These are phyloP conservation scores for Colletotrichum nymphaeae DNA, from an alignment of 2,329 filamentous ascomycete species.

Conservation along the genomic window DNA sequence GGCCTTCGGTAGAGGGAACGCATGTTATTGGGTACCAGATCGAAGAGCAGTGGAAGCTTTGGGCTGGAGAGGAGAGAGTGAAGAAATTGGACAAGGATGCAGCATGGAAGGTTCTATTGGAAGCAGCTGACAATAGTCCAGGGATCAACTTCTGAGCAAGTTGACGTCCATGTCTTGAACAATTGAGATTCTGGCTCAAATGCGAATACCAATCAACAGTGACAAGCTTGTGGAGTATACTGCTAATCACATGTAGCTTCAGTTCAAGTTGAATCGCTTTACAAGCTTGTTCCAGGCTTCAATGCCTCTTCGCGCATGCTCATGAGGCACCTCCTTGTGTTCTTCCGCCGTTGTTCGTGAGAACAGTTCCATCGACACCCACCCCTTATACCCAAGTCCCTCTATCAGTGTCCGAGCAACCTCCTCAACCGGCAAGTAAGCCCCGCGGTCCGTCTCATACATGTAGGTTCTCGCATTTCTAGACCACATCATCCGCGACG, in stretches of 20 bases:
- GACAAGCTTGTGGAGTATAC: not conserved
- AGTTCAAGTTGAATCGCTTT: not conserved
- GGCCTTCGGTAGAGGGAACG: slow-evolving; percentile 52
- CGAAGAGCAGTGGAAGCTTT: slow-evolving; percentile 51
- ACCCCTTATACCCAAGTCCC: not conserved
- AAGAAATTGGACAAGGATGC: slow-evolving; percentile 41
- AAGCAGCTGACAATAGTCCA: slow-evolving; percentile 44
- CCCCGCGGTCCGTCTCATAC: slow-evolving; percentile 64
- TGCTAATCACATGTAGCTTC: not conserved
- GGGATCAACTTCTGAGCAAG: slow-evolving; percentile 45
- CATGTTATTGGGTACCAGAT: slow-evolving; percentile 55
- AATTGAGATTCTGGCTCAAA: too few relatives aligned
- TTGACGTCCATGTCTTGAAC: not conserved
- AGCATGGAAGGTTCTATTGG: slow-evolving; percentile 46
- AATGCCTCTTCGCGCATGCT: slow-evolving; percentile 63
- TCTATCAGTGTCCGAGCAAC: slow-evolving; percentile 44
- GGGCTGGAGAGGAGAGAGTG: slow-evolving; percentile 45
- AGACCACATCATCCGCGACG: slow-evolving; percentile 72
- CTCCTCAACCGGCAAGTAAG: slow-evolving; percentile 67
- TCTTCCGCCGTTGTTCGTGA: slow-evolving; percentile 60
- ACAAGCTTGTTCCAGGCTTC: slow-evolving; percentile 58
- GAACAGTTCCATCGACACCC: slow-evolving; percentile 69
- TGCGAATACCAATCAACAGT: fast-evolving
- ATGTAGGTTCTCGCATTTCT: slow-evolving; percentile 71
- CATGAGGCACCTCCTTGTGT: slow-evolving; percentile 55